Evolutionary conservation across 2,329 filamentous ascomycete genomes (phyloP), one percentile per base, ranked within the genome.

Genomic region (Arthrobotrys conoides): DNA sequence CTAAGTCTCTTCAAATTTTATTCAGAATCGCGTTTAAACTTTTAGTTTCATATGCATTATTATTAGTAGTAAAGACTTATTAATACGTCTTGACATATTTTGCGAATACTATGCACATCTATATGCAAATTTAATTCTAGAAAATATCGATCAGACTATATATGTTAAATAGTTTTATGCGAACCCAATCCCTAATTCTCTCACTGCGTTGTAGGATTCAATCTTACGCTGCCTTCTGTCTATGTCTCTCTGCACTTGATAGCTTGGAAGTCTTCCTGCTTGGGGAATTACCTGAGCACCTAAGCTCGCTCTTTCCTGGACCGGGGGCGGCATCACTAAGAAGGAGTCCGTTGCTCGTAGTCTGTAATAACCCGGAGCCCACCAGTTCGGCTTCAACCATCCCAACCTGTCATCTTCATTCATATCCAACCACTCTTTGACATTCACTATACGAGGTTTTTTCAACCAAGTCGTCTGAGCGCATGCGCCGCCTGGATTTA

Each of bases 311-410:
- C 27, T 27, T n/a, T 8, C 27, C 10, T 20, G 18, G 18, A 46
- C 6, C n/a, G 66, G 20, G 8, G 66, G 71, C 9, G 66, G 66
- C 22, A 77, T 18, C 20, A 77, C 66, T 16, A 67, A 5, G 16
- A 77, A 77, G 1, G 73, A 67, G 66, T 77, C 73, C 1, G 67
- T 77, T 27, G 51, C 67, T 30, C 63, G 12, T 12, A 77, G 12
- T 44, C 67, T 44, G 57, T 66, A 77, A 38, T 71, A 67, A 27
- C 53, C 67, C 30, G 16, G 61, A n/a, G 48, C 36, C 72, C 59
- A 77, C 73, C 67, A 71, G 12, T 66, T 76, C 20, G 73, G 73
- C 24, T 68, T 77, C 12, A 67, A 36, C 67, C 67, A 77, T n/a
- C 48, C 49, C 16, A 71, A n/a, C 38, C 67, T 48, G 9, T 67